phyloP scores from a whole-genome alignment of 208 protist genomes.

The Wallacemonas sp. region DNA sequence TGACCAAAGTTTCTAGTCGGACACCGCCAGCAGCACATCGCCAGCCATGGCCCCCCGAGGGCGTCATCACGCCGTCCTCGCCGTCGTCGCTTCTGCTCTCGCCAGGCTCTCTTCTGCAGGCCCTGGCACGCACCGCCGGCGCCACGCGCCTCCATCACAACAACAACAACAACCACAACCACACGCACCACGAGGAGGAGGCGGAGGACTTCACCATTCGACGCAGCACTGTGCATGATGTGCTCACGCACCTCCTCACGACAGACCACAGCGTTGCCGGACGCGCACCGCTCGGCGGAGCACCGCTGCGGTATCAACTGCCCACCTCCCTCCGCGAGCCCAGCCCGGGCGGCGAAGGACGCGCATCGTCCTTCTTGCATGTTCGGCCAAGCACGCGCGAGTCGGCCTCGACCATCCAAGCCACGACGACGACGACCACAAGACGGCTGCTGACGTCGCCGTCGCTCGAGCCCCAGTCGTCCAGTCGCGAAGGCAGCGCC shows the following conservation, averaged over 20 bases:
- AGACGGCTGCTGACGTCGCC: too few species aligned
- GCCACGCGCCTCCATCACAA: too few species aligned
- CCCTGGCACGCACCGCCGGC: not conserved
- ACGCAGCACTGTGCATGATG: slow-evolving; percentile 10
- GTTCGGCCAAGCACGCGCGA: slow-evolving; percentile 7
- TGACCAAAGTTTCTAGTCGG: too few species aligned
- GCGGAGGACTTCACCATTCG: slow-evolving; percentile 8
- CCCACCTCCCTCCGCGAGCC: not conserved
- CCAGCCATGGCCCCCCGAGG: not conserved
- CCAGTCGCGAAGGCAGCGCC: slow-evolving; percentile 8
- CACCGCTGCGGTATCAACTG: slow-evolving; percentile 2
- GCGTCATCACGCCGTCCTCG: not conserved
- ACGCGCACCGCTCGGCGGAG: not conserved
- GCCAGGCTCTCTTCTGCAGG: not conserved
- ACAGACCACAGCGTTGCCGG: not conserved
- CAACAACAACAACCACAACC: not conserved
- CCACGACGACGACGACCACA: not conserved
- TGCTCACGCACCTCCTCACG: slow-evolving; percentile 7
- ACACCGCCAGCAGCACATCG: too few species aligned
- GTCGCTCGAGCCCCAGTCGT: too few species aligned
- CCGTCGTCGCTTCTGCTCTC: not conserved
- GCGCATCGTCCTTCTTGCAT: slow-evolving; percentile 6
- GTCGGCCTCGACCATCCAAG: not conserved
- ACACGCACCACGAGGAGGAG: not conserved
- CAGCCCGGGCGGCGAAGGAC: not conserved